A percentile compares a stretch with the other conserved stretches of the same genome.
These are phyloP conservation scores for Digitaria exilis DNA, from an alignment of 202 grass and related monocot species.

Conservation along the genomic window DNA sequence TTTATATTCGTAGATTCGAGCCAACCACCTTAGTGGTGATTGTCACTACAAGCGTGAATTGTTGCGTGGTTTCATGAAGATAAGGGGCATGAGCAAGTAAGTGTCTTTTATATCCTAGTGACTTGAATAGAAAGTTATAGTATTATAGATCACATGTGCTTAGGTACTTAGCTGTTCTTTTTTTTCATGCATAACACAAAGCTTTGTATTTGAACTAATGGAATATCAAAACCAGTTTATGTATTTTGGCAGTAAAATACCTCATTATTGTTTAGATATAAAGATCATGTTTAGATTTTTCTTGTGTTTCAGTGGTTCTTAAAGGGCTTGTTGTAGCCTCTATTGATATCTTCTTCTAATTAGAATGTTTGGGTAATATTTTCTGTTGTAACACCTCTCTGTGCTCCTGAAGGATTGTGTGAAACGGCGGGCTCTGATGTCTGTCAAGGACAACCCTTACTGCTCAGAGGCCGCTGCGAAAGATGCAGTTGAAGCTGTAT, in stretches of 20 bases:
- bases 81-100: conserved; percentile 94
- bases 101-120: conserved; percentile 32
- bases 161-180: neutral
- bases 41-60: conserved; percentile 95
- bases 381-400: conserved; percentile 3
- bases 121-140: neutral
- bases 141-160: neutral
- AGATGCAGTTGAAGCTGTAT: conserved; percentile 76
- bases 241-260: neutral
- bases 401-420: conserved; percentile 76
- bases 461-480: conserved; percentile 62
- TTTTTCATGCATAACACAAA: too few relatives aligned
- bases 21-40: conserved; percentile 94
- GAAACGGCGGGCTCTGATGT: conserved; percentile 62
- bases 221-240: neutral
- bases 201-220: neutral
- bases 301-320: neutral
- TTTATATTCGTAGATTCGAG: conserved; percentile 73
- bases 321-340: neutral
- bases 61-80: conserved; percentile 85
- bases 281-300: neutral
- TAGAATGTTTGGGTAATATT: neutral
- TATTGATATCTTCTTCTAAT: neutral
- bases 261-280: conserved; percentile 15
- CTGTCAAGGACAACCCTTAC: conserved; percentile 60